Evolutionary conservation across 2,329 filamentous ascomycete species (phyloP).

Genomic region (Phialophora chinensis): DNA sequence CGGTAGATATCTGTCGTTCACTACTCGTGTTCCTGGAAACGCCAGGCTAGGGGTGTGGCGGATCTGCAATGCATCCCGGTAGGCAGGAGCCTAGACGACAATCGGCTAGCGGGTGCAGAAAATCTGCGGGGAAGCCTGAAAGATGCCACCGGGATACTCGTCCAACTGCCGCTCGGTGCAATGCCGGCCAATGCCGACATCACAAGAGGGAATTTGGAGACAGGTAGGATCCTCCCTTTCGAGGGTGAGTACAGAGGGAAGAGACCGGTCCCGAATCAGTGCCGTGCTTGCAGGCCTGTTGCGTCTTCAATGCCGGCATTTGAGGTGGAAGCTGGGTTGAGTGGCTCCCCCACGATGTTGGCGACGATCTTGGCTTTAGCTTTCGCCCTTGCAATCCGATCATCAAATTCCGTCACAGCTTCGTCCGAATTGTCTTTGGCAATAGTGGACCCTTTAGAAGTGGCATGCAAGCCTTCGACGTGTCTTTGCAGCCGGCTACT

Average conservation of each 20-base stretch:
- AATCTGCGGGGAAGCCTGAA: slow-evolving; percentile 30
- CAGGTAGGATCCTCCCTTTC: not conserved
- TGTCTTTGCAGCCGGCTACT: slow-evolving; percentile 78
- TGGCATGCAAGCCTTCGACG: slow-evolving; percentile 72
- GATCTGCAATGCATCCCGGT: slow-evolving; percentile 23
- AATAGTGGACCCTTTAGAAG: slow-evolving; percentile 79
- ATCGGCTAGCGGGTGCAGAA: slow-evolving; percentile 7
- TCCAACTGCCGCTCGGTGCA: slow-evolving; percentile 10
- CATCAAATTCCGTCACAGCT: slow-evolving; percentile 88
- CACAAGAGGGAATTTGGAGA: not conserved
- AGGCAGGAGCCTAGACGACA: slow-evolving; percentile 13
- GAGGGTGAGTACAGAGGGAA: slow-evolving; percentile 2
- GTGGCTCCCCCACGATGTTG: slow-evolving; percentile 64
- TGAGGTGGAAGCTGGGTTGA: slow-evolving; percentile 37
- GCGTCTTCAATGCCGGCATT: slow-evolving; percentile 41
- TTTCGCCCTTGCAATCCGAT: slow-evolving; percentile 79
- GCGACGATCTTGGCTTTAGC: slow-evolving; percentile 87
- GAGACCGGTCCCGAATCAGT: slow-evolving; percentile 47
- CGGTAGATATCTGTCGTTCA: not conserved
- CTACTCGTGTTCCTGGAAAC: slow-evolving; percentile 1
- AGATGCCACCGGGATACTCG: not conserved
- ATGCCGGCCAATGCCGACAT: slow-evolving; percentile 1
- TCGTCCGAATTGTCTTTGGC: slow-evolving; percentile 85
- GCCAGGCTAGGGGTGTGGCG: not conserved
- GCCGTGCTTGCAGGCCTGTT: slow-evolving; percentile 43